Evolutionary conservation across 192 early-diverging fungal species (phyloP).

Genomic region (Rhizoclosmatium globosum): DNA sequence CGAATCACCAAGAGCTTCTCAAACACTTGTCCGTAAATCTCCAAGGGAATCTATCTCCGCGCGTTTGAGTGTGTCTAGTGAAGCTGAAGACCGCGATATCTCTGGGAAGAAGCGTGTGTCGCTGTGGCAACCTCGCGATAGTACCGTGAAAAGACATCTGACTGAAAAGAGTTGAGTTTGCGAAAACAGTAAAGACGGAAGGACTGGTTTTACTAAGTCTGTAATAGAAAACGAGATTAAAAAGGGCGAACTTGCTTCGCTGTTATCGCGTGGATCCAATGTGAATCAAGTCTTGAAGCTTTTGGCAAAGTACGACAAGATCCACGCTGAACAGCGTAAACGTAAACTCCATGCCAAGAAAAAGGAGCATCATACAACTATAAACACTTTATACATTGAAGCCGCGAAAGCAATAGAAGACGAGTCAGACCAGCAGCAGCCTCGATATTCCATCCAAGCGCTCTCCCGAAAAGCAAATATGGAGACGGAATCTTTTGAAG

Average conservation of each 20-base stretch:
- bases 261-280: not conserved
- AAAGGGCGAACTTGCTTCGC: not conserved
- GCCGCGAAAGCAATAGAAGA: too few species aligned
- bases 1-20: too few species aligned
- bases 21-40: too few species aligned
- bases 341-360: not conserved
- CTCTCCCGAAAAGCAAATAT: not conserved
- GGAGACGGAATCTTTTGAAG: not conserved
- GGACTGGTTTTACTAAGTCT: too few species aligned
- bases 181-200: too few species aligned
- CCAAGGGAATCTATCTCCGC: too few species aligned
- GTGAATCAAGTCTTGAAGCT: not conserved
- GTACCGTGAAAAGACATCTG: not conserved
- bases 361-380: too few species aligned
- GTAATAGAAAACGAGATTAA: too few species aligned
- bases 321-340: not conserved
- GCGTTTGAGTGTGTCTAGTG: too few species aligned
- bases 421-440: not conserved
- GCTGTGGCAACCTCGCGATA: not conserved
- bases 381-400: too few species aligned
- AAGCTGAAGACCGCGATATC: too few species aligned
- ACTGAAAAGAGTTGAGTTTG: too few species aligned
- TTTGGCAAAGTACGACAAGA: not conserved
- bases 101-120: not conserved
- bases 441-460: not conserved